Evolutionary conservation across 1,139 yeast genomes (phyloP), one percentile per base, ranked within the genome.

Genomic region (Scheffersomyces quercinus): DNA sequence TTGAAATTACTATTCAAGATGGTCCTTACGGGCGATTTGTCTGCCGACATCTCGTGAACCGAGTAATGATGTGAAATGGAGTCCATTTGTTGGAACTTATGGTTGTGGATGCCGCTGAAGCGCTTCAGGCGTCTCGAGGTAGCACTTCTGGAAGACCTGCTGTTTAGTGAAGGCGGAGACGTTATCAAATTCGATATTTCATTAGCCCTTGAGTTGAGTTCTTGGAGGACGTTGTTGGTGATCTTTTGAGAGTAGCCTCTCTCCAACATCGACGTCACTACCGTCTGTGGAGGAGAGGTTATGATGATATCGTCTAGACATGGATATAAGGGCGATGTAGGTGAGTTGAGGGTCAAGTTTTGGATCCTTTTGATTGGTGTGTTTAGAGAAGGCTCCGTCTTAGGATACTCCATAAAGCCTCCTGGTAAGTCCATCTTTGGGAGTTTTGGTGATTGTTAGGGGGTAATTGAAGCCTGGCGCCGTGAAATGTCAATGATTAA

Each of bases 321-420:
- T 31, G 63, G 63, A 37, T 58, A 55, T 37, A 54, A 41, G 24
- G 57, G 51, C 9, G 53, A 46, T n/a, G 28, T 35, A 3, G 77
- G 75, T 5, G 76, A 70, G 36, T 62, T 55, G 30, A 73, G 54
- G 3, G 64, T 56, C 35, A 73, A 58, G 37, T 63, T 59, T 41
- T 64, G 56, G 44, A 74, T 70, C 51, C 63, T 64, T 47, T 67
- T 70, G 38, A 71, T 73, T 15, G 79, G 79, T 0, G 79, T 73
- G 44, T 58, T 67, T 39, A 73, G 58, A 48, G 35, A 31, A 3
- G 35, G 35, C 35, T 41, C 41, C 37, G 34, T 15, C n/a, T 14
- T 36, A 11, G 38, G 13, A 3, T 29, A n/a, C 14, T 28, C 37
- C 28, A 10, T 15, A n/a, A 15, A 35, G 11, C 28, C 15, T 11